phyloP scores from a whole-genome alignment of 2,329 filamentous ascomycete genomes.

The Aspergillus transmontanensis region DNA sequence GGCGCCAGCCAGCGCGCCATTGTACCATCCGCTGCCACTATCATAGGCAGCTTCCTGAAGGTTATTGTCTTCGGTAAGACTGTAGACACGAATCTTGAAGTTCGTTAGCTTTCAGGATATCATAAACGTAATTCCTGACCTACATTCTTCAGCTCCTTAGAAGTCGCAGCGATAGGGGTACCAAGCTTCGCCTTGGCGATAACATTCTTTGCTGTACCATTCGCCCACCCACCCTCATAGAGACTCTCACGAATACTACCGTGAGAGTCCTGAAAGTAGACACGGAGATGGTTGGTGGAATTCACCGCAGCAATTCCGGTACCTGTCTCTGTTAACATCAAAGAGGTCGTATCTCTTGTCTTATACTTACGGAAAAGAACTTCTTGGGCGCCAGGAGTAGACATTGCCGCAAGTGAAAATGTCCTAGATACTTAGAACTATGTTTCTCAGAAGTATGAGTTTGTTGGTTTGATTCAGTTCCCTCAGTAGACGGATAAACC shows the following conservation, averaged over 20 bases:
- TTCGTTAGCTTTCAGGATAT: neutral
- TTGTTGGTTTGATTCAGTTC: neutral
- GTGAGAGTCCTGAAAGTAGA: slow-evolving; percentile 7
- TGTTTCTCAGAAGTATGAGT: neutral
- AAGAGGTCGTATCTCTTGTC: neutral
- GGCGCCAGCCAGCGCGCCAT: neutral
- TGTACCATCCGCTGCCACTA: neutral
- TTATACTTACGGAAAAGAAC: neutral
- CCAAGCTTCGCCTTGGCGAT: slow-evolving; percentile 3
- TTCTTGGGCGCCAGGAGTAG: neutral
- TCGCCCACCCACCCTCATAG: slow-evolving; percentile 1
- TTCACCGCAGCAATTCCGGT: slow-evolving; percentile 9
- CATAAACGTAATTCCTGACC: neutral
- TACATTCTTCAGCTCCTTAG: slow-evolving; percentile 1
- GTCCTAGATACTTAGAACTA: neutral
- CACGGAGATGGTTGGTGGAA: neutral
- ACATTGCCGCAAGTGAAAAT: neutral
- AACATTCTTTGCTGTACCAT: neutral
- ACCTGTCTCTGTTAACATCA: neutral
- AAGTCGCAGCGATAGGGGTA: slow-evolving; percentile 3
- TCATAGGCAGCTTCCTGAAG: slow-evolving; percentile 5
- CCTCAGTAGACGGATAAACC: neutral
- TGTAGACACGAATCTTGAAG: slow-evolving; percentile 3
- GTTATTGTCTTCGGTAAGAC: neutral
- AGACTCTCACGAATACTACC: slow-evolving; percentile 3